Conservation (phyloP, 257 asterid genomes). For the Solanum okadae region DNA sequence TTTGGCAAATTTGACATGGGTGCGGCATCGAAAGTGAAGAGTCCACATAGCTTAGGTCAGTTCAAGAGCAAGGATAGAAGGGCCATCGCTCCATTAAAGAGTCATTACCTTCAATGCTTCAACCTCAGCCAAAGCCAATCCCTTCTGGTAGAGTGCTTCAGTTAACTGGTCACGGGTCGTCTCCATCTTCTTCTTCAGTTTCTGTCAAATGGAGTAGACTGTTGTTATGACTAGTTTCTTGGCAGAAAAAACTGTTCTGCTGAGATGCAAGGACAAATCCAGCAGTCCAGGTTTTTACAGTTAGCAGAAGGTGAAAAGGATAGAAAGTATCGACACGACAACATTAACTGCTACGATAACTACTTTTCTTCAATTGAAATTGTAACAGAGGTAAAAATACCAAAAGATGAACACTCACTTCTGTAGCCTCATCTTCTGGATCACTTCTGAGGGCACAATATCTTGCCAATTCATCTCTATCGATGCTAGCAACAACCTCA, state of each 20-base stretch:
- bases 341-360: background rate
- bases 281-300: background rate
- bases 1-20: background rate
- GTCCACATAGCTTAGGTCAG: background rate
- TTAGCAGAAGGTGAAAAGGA: background rate
- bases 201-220: constrained; percentile 31
- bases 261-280: background rate
- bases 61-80: background rate
- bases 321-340: background rate
- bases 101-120: constrained; percentile 55
- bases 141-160: constrained; percentile 88
- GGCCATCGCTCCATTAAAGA: background rate
- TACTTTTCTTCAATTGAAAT: background rate
- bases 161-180: constrained; percentile 73
- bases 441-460: constrained; percentile 55
- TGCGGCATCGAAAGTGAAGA: background rate
- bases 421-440: constrained; percentile 84
- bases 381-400: background rate
- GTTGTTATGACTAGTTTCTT: constrained; percentile 4
- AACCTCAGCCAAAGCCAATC: constrained; percentile 71
- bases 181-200: constrained; percentile 79
- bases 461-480: constrained; percentile 68
- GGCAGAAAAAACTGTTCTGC: background rate
- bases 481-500: constrained; percentile 65
- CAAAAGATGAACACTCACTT: constrained; percentile 46